Base-by-base conservation (phyloP, 495 filamentous ascomycete species). In the Pseudoneurospora amorphoporcata region DNA sequence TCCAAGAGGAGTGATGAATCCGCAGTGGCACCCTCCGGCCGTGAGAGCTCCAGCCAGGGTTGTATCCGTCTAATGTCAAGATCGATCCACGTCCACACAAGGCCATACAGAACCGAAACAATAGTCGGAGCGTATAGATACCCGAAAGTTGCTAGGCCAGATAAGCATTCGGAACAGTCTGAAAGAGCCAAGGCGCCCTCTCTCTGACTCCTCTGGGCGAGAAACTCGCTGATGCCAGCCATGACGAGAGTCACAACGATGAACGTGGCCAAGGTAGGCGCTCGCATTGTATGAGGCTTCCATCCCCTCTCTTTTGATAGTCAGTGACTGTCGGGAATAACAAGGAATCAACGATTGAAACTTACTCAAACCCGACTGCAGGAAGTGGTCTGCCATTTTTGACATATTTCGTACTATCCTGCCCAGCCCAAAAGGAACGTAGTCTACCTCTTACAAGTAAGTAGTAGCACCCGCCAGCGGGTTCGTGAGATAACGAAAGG, bases 31-130 rank as follows among this genome's bases (percentile, higher is more conserved):
- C 85, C 85, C 2, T 77, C 77, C 0, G 70, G 39, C 4, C 79
- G 81, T 3, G 83, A 85, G 0, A 87, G 75, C 69, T 87, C 84
- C 39, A 82, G 81, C 73, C 77, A 87, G 6, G 84, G 84, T 68
- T 87, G 84, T 19, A 87, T 75, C 7, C 84, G 79, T 73, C 84
- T 84, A 3, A 79, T 73, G 72, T 87, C 82, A 1, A 85, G 73
- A 74, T 86, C 84, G 4, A 87, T 79, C 78, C 80, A 81, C 68
- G 74, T 81, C 85, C 84, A 87, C 0, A 79, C 32, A 58, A 87
- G 75, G 68, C 84, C 82, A 71, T 81, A 86, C 0, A 79, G 37
- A 6, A 86, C 84, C 0, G 83, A 78, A 42, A 86, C 69, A 10
- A 85, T 75, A 3, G 81, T 85, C 3, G 84, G 80, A 4, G 82